Percentiles rank a stretch among this genome's conserved stretches.
Conservation (phyloP, 2,329 filamentous ascomycete species). For the Sporothrix luriei region DNA sequence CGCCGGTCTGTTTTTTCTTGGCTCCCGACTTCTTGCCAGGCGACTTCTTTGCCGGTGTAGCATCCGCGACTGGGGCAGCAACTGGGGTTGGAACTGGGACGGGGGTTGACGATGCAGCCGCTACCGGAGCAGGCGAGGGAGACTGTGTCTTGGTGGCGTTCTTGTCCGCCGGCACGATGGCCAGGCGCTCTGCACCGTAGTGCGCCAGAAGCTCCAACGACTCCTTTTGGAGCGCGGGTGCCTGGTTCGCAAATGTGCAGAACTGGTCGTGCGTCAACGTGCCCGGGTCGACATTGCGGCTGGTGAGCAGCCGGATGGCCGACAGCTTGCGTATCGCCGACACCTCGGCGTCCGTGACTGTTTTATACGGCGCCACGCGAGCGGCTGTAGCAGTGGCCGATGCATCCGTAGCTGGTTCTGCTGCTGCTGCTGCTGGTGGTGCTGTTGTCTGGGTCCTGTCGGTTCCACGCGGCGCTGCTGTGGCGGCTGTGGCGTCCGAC, state of each 20-base stretch:
- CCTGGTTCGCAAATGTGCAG: constrained; percentile 62
- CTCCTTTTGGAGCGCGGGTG: constrained; percentile 56
- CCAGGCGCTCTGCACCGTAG: constrained; percentile 60
- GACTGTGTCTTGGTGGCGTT: constrained; percentile 39
- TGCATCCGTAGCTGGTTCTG: not conserved
- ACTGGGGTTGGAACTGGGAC: not conserved
- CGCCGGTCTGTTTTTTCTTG: not conserved
- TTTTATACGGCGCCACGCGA: constrained; percentile 24
- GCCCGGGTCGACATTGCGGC: constrained; percentile 54
- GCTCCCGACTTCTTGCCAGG: not conserved
- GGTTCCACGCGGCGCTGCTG: constrained; percentile 6
- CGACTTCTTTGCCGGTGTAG: not conserved
- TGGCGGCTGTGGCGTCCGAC: not conserved
- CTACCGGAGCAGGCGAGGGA: constrained; percentile 32
- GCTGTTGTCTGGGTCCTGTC: not conserved
- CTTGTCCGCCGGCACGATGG: constrained; percentile 58
- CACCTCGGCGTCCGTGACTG: constrained; percentile 33
- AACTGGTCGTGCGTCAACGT: constrained; percentile 60
- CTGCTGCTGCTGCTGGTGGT: not conserved
- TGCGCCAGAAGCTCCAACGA: constrained; percentile 60
- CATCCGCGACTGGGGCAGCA: not conserved
- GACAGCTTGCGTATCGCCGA: constrained; percentile 4
- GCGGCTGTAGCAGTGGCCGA: not conserved
- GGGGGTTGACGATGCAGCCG: not conserved
- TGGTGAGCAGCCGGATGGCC: constrained; percentile 51